A percentile compares a stretch with the other conserved stretches of the same genome.
Conservation (phyloP, 768 basidiomycete genomes). For the Amanita thiersii region DNA sequence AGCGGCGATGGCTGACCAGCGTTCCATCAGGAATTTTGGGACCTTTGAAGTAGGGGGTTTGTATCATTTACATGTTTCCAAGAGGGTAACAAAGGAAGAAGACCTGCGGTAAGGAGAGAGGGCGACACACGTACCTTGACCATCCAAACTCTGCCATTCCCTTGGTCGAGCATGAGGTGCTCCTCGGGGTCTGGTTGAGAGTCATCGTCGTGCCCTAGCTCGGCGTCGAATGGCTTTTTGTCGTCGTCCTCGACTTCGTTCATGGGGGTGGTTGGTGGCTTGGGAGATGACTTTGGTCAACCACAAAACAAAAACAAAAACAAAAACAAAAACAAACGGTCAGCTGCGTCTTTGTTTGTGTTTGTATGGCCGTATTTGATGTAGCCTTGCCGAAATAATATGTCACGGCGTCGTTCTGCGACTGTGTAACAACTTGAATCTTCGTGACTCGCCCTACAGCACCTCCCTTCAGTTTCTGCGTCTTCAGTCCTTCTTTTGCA, state of each 20-base stretch:
- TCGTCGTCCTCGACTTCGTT: conserved; percentile 40
- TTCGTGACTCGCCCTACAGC: no score
- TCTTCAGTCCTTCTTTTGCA: no score
- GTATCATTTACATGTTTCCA: conserved; percentile 1
- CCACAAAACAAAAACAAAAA: no score
- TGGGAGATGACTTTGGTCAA: no score
- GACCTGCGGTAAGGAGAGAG: conserved; percentile 2
- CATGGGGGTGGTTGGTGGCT: no score
- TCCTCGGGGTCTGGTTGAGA: conserved; percentile 74
- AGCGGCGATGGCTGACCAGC: conserved; percentile 69
- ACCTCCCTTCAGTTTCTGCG: no score
- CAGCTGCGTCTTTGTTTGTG: no score
- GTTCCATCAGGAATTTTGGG: conserved; percentile 78
- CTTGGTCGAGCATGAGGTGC: conserved; percentile 69
- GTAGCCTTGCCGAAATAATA: no score
- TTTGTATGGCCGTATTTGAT: no score
- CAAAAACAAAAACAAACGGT: no score
- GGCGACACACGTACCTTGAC: conserved; percentile 56
- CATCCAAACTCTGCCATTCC: conserved; percentile 69
- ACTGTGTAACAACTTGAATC: no score
- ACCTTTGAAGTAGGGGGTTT: conserved; percentile 50
- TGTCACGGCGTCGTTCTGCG: no score
- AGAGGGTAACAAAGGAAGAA: neutral
- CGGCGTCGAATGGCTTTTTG: conserved; percentile 65
- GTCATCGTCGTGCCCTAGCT: conserved; percentile 47